Evolutionary conservation across 2,329 filamentous ascomycete genomes (phyloP), one percentile per base, ranked within the genome.

Genomic region (Myriosclerotinia scirpicola): DNA sequence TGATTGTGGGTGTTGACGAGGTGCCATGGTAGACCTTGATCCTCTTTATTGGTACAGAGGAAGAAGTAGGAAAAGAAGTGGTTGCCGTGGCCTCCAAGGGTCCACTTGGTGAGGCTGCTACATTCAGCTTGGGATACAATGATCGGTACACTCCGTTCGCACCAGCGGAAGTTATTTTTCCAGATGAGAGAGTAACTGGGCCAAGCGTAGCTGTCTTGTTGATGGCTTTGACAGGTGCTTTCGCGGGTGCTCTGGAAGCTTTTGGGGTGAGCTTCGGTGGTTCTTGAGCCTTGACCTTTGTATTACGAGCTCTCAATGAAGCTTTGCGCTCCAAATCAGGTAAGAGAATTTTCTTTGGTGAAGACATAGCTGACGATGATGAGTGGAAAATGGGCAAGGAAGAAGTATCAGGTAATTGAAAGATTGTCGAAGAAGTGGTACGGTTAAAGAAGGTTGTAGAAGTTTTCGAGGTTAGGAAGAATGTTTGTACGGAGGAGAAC

Each of bases 131-230:
- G 3, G 55, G 17, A 9, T 34, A 12, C 15, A 59, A n/a, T 4
- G 42, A 15, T 5, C 40, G 22, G 17, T 46, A 46, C 11, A 1
- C 2, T n/a, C 26, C 6, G n/a, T 11, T 11, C 3, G 22, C 34
- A 46, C 12, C 11, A 22, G 17, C 0, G 3, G 20, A 15, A n/a
- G 0, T 5, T 8, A 1, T 5, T n/a, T 0, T 1, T 9, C 1
- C 6, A 11, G 6, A 11, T 17, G 17, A 5, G 8, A 30, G 30
- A n/a, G n/a, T 6, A 0, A 17, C 38, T n/a, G 17, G 5, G 7
- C 15, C 17, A 12, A 11, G 7, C 6, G 20, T 6, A 40, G 3
- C 12, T 15, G 20, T 46, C 44, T 22, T 42, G 17, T 26, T 40
- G 15, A 17, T 6, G 9, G 7, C 2, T 42, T 14, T 12, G 5